A percentile compares a stretch with the other conserved stretches of the same genome.
Conservation (phyloP, 2,329 filamentous ascomycete genomes). For the Fusarium sulawesiense region DNA sequence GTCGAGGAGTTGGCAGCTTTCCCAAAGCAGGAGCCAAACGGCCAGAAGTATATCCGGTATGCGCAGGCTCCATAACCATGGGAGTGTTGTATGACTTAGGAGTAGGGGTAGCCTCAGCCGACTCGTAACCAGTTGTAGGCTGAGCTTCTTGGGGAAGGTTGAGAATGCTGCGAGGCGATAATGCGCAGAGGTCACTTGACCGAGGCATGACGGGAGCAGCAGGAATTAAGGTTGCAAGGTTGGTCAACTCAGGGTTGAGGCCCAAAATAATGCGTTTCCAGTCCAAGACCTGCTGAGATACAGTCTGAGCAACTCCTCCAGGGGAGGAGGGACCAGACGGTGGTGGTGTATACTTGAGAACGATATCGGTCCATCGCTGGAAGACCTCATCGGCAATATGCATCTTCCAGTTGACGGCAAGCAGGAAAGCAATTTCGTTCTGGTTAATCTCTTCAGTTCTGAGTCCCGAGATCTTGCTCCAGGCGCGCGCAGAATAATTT, state of each 20-base stretch:
- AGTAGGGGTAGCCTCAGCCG: slow-evolving; percentile 54
- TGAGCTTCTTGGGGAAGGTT: slow-evolving; percentile 56
- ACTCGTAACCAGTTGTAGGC: slow-evolving; percentile 51
- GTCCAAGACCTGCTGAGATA: slow-evolving; percentile 61
- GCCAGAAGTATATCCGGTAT: slow-evolving; percentile 58
- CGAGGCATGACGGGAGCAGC: slow-evolving; percentile 46
- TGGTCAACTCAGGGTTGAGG: slow-evolving; percentile 68
- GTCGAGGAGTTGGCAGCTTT: slow-evolving; percentile 68
- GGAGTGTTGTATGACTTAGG: slow-evolving; percentile 57
- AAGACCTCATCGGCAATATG: slow-evolving; percentile 92
- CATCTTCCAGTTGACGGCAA: slow-evolving; percentile 92
- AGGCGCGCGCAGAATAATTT: slow-evolving; percentile 96
- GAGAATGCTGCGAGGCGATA: slow-evolving; percentile 58
- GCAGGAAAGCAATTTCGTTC: slow-evolving; percentile 92
- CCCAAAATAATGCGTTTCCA: slow-evolving; percentile 70
- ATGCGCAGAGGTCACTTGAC: slow-evolving; percentile 51
- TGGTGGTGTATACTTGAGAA: slow-evolving; percentile 86
- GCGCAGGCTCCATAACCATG: slow-evolving; percentile 60
- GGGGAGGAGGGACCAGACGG: slow-evolving; percentile 65
- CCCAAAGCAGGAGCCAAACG: slow-evolving; percentile 65
- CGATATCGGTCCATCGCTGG: slow-evolving; percentile 92
- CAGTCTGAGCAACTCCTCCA: slow-evolving; percentile 56
- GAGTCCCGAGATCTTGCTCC: slow-evolving; percentile 99
- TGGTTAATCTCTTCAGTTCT: slow-evolving; percentile 94
- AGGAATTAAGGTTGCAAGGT: slow-evolving; percentile 65